Evolutionary conservation across 2,329 filamentous ascomycete species (phyloP).

Genomic region (Phialocephala sp.): DNA sequence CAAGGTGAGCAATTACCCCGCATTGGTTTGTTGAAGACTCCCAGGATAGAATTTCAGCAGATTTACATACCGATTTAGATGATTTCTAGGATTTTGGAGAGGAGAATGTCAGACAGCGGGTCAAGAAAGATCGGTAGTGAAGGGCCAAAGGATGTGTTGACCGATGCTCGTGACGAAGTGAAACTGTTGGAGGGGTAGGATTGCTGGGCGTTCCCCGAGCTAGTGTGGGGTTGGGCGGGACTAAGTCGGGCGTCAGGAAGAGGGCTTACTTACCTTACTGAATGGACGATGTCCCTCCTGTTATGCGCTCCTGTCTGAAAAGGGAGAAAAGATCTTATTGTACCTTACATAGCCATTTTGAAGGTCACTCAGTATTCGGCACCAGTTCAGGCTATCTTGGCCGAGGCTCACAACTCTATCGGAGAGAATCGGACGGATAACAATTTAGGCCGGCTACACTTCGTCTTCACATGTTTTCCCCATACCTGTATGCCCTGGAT

Average conservation of each 20-base stretch:
- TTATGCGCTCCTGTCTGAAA: slow-evolving; percentile 8
- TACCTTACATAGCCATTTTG: slow-evolving; percentile 16
- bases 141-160: slow-evolving; percentile 17
- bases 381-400: slow-evolving; percentile 13
- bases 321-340: slow-evolving; percentile 1
- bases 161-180: slow-evolving; percentile 21
- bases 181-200: slow-evolving; percentile 31
- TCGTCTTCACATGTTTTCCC: slow-evolving; percentile 34
- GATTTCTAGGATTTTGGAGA: slow-evolving; percentile 22
- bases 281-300: slow-evolving; percentile 9
- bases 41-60: neutral
- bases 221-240: slow-evolving; percentile 13
- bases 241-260: slow-evolving; percentile 8
- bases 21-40: slow-evolving; percentile 21
- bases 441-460: slow-evolving; percentile 2
- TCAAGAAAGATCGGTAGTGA: slow-evolving; percentile 6
- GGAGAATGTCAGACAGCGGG: slow-evolving; percentile 12
- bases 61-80: slow-evolving; percentile 27
- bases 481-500: neutral
- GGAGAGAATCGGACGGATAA: slow-evolving; percentile 19
- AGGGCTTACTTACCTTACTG: slow-evolving; percentile 17
- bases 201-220: slow-evolving; percentile 11
- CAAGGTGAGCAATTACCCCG: slow-evolving; percentile 36
- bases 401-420: slow-evolving; percentile 21
- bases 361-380: slow-evolving; percentile 11